Conservation (phyloP, 2,329 filamentous ascomycete species). For the Claviceps africana region DNA sequence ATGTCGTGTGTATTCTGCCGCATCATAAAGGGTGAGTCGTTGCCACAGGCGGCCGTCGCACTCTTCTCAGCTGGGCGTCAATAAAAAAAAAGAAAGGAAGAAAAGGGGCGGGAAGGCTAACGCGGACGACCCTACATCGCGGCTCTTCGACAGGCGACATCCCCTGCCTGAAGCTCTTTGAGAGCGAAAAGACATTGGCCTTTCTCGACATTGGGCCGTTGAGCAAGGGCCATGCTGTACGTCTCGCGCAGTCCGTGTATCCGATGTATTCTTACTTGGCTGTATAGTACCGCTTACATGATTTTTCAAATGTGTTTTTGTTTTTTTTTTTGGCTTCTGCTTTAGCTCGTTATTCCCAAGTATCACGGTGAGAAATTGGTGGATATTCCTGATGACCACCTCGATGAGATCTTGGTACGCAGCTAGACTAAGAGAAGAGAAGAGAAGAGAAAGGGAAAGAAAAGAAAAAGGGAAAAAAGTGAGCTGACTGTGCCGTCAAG, state of each 20-base stretch:
- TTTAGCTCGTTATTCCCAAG: conserved; percentile 89
- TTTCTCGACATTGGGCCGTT: conserved; percentile 94
- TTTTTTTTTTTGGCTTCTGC: not conserved
- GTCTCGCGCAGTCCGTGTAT: conserved; percentile 15
- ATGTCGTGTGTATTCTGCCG: conserved; percentile 84
- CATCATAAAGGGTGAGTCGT: conserved; percentile 69
- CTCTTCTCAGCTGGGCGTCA: not conserved
- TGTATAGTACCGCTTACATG: not conserved
- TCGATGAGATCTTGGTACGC: conserved; percentile 65
- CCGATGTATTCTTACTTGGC: not conserved
- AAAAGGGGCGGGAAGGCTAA: not conserved
- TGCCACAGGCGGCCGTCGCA: not conserved
- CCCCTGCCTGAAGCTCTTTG: conserved; percentile 89
- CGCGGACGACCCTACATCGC: not conserved
- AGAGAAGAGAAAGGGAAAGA: too few species aligned
- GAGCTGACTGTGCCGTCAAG: conserved; percentile 9
- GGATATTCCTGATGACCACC: conserved; percentile 82
- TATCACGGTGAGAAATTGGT: conserved; percentile 80
- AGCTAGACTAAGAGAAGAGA: too few species aligned
- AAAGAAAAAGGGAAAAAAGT: too few species aligned
- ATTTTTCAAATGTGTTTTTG: not conserved
- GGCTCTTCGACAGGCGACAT: conserved; percentile 58
- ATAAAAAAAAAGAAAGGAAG: not conserved
- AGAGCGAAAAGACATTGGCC: conserved; percentile 83
- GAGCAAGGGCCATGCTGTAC: conserved; percentile 75